Base-by-base conservation (phyloP, 371 early-diverging fungal species). In the Mucor lusitanicus region DNA sequence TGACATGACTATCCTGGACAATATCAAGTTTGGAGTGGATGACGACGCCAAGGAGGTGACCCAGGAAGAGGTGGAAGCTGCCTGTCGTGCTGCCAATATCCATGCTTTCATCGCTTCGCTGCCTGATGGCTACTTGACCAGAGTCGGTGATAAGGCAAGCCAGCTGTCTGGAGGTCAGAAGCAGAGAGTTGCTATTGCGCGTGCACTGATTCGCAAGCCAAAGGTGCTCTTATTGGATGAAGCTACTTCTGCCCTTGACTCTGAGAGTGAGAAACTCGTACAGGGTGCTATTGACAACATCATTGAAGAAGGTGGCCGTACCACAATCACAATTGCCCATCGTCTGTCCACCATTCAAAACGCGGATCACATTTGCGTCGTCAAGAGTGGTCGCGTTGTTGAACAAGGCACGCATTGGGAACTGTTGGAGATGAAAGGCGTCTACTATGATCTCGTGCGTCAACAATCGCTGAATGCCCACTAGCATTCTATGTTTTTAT, bases 171-270 rank as follows among this genome's bases (percentile, higher is more conserved):
- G 92, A 55, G 93, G 93, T 30, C 87, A 87, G 74, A 88, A 88
- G 66, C 92, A 92, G 71, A 86, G 91, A 71, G 85, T 92, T 76
- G 81, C 87, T 28, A 83, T 91, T 67, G 88, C 91, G 17, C 83
- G 93, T 64, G 89, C 89, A 0, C 54, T 89, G 69, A 87, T 98
- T 71, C 90, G 92, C 62, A 89, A 95, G 67, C 96, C 96, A 25
- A 85, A 81, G 63, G 87, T 98, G 11, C 77, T 98, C 50, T 77
- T 99, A 27, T 79, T 99, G 48, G 99, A 99, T 73, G 99, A 99
- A 73, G 97, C 99, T 1, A 99, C 99, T 4, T 91, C 94, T 7
- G 96, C 97, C 1, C 69, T 97, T 53, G 97, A 97, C 76, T 87
- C 91, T 30, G 89, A 93, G 71, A 88, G 91, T 48, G 99, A 99